Evolutionary conservation across 148 eudicot genomes (phyloP).

Genomic region (Fallopia convolvulus): DNA sequence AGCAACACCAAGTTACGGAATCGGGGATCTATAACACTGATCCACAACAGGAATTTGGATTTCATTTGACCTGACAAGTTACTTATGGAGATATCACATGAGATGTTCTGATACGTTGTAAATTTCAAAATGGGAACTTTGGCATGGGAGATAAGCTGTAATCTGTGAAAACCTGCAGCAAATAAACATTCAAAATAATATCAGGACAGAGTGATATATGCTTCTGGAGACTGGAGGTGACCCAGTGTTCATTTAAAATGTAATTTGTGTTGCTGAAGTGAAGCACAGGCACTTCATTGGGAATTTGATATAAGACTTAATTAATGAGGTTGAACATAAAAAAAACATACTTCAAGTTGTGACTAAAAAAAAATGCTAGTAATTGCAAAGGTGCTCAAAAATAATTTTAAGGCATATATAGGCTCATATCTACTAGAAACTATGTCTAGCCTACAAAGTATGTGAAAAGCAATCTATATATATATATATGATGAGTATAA

Average conservation of each 20-base stretch:
- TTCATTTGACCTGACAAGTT: constrained; percentile 88
- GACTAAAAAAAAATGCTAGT: neutral
- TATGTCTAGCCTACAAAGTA: no score
- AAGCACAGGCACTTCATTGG: neutral
- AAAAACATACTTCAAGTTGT: neutral
- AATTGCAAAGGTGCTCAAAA: neutral
- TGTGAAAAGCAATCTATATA: no score
- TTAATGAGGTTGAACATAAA: neutral
- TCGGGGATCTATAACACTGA: constrained; percentile 75
- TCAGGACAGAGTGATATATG: neutral
- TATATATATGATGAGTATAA: no score
- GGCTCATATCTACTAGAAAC: neutral
- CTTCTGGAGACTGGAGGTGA: neutral
- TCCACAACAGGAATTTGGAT: constrained; percentile 75
- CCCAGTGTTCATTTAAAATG: neutral
- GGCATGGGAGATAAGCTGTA: constrained; percentile 62
- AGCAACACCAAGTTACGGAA: constrained; percentile 85
- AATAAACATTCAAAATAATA: constrained; percentile 2
- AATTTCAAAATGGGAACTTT: constrained; percentile 80
- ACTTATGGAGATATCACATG: constrained; percentile 83
- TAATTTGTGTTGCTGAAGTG: neutral
- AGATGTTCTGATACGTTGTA: constrained; percentile 45
- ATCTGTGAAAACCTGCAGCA: constrained; percentile 57
- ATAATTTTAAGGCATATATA: neutral
- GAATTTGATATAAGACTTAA: neutral